These are phyloP conservation scores for Paramecium pentaurelia DNA, from an alignment of 73 alveolate species.

Conservation along the genomic window DNA sequence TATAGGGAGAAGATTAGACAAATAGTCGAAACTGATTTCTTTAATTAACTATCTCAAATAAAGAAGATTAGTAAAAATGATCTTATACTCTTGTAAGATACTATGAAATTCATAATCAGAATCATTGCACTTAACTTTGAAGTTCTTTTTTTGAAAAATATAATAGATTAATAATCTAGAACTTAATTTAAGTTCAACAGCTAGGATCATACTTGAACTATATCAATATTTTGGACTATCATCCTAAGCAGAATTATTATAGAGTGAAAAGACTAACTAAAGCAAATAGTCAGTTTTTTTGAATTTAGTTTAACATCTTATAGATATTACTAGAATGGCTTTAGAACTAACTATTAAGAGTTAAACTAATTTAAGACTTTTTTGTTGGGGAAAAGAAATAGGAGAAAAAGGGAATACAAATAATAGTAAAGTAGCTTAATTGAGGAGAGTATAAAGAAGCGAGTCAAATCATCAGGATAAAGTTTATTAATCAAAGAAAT, in stretches of 20 bases:
- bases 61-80: neutral
- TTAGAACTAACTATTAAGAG: neutral
- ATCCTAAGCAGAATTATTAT: neutral
- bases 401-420: neutral
- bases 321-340: constrained; percentile 15
- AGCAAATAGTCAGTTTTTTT: neutral
- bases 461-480: neutral
- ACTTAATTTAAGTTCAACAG: neutral
- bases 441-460: neutral
- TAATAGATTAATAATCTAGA: neutral
- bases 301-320: neutral
- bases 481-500: neutral
- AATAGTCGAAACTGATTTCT: neutral
- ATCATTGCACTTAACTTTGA: neutral
- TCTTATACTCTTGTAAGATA: neutral
- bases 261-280: neutral
- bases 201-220: neutral
- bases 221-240: neutral
- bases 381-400: neutral
- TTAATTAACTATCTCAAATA: neutral
- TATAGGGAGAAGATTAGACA: constrained; percentile 13
- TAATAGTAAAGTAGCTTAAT: neutral
- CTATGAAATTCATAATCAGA: neutral
- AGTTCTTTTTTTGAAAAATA: neutral
- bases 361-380: neutral